Conservation (phyloP, 2,329 filamentous ascomycete genomes). For the Leptosphaerulina australis region DNA sequence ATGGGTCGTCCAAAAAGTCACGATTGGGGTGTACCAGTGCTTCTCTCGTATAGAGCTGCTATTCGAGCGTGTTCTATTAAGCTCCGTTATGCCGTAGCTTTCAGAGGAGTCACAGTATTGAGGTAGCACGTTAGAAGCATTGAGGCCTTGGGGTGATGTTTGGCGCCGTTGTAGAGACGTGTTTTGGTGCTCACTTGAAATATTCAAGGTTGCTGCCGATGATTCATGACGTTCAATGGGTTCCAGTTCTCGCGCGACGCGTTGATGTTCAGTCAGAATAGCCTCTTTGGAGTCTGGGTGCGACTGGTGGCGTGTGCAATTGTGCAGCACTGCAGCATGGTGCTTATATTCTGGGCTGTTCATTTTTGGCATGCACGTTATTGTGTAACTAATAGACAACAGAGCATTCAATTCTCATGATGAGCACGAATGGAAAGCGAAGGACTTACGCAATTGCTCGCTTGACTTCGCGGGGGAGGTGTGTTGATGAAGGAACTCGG, state of each 20-base stretch:
- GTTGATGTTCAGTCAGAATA: slow-evolving; percentile 25
- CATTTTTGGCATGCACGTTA: slow-evolving; percentile 1
- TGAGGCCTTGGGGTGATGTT: slow-evolving; percentile 1
- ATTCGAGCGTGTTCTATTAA: not conserved
- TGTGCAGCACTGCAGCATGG: slow-evolving; percentile 21
- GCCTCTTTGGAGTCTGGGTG: slow-evolving; percentile 31
- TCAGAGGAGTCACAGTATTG: slow-evolving; percentile 3
- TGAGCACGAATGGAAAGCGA: not conserved
- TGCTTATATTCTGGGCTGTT: slow-evolving; percentile 14
- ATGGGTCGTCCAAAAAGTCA: slow-evolving; percentile 57
- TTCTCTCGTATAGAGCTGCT: not conserved
- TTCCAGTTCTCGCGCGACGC: slow-evolving; percentile 25
- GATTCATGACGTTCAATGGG: slow-evolving; percentile 2
- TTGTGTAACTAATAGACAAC: too few species aligned
- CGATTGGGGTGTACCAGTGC: slow-evolving; percentile 49
- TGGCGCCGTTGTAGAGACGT: slow-evolving; percentile 14
- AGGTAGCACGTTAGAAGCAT: slow-evolving; percentile 11
- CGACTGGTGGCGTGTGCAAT: slow-evolving; percentile 8
- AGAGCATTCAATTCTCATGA: not conserved
- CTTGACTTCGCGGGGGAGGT: not conserved
- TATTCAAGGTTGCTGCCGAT: not conserved
- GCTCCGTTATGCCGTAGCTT: slow-evolving; percentile 14
- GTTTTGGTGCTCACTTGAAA: not conserved
- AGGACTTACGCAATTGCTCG: not conserved
- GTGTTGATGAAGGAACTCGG: slow-evolving; percentile 2